Conservation (phyloP, 441 rosid species). For the Pelargonium cotyledonis region DNA sequence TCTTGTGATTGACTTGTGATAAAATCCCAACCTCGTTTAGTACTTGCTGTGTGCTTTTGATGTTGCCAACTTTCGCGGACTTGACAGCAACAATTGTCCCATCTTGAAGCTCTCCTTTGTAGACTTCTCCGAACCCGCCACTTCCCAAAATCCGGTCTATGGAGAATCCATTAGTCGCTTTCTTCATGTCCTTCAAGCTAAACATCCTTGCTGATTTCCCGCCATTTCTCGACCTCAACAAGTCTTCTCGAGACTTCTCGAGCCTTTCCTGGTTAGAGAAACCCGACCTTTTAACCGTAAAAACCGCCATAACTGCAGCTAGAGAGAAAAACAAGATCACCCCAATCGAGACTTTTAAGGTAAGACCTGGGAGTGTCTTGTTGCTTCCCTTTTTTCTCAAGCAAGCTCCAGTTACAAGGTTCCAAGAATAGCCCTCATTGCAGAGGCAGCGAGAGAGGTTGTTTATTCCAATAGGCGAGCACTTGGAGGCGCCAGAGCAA, state of each 20-base stretch:
- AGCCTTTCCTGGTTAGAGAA: constrained; percentile 27
- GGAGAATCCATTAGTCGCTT: constrained; percentile 58
- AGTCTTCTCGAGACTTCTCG: constrained; percentile 39
- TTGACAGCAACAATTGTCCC: constrained; percentile 63
- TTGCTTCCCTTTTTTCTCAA: constrained; percentile 23
- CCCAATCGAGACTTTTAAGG: constrained; percentile 31
- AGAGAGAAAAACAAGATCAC: constrained; percentile 26
- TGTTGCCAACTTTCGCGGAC: constrained; percentile 58
- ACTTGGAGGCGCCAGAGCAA: constrained; percentile 41
- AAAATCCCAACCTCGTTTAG: constrained; percentile 76
- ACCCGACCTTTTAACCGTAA: constrained; percentile 18
- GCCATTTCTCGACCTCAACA: constrained; percentile 34
- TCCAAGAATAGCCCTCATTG: constrained; percentile 37
- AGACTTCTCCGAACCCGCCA: constrained; percentile 76
- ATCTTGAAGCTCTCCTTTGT: constrained; percentile 56
- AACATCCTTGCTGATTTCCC: constrained; percentile 49
- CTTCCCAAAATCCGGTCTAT: constrained; percentile 50
- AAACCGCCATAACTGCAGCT: constrained; percentile 10
- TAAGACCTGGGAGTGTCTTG: constrained; percentile 3
- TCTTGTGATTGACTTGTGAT: constrained; percentile 68
- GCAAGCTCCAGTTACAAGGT: constrained; percentile 34
- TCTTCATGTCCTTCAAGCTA: constrained; percentile 50
- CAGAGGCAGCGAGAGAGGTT: constrained; percentile 42
- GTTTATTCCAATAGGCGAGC: constrained; percentile 23
- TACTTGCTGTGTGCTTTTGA: constrained; percentile 57